Base-by-base conservation (phyloP, 306 rosid genomes). In the Clitoria ternatea region DNA sequence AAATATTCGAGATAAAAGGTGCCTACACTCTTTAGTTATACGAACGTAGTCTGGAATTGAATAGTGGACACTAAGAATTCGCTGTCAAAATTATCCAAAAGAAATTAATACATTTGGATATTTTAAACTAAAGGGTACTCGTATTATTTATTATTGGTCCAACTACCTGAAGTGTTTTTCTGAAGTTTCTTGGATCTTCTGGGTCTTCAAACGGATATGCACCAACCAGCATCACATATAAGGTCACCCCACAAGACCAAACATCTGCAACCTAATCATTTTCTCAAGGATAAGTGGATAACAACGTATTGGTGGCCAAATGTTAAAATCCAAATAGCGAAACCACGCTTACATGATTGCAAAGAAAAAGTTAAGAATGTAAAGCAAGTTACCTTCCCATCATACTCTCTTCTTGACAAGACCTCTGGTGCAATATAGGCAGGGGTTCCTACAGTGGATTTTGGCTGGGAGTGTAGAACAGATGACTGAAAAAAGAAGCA, bases 121-220 rank as follows among this genome's bases (percentile, higher is more conserved):
- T 40, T 23, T 0, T n/a, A n/a, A 78, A 47, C 15, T 26, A 36
- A 50, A 36, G 57, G 12, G 13, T 59, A 60, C 6, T 42, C 53
- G 3, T 61, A 15, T 29, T 70, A 44, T 24, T 69, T 19, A 17
- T 66, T 29, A 32, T 24, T 26, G 2, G 37, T 52, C 5, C n/a
- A 75, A 74, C 80, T 69, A 91, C 99, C 84, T 89, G 89, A 62
- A 95, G 99, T 74, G 99, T 91, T 81, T 91, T 91, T 84, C 93
- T 89, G 80, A 91, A 91, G 81, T 95, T 95, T 74, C 69, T 91
- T 9, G 99, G 96, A 69, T 95, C 96, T 70, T 89, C 96, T 32
- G 97, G 93, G 80, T 95, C 99, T 89, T 95, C 99, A 50, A 95
- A 95, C 74, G 99, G 99, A 89, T 95, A 95, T 72, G 92, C 97